Percentiles rank a stretch among this genome's conserved stretches.
Evolutionary conservation across 768 basidiomycete species (phyloP).

Genomic region (Boletus speciosus): DNA sequence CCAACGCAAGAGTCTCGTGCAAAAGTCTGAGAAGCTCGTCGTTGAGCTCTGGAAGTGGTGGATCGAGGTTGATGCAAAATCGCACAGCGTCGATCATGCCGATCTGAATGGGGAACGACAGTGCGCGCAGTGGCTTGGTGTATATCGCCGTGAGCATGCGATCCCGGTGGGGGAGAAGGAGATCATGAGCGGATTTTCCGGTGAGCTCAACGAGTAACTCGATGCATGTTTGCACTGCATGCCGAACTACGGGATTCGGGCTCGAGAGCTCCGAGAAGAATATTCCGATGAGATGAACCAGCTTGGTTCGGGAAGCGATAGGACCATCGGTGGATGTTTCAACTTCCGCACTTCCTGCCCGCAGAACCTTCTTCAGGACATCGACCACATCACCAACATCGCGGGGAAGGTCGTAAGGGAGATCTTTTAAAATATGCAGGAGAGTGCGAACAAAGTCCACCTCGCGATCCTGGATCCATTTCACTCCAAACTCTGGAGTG

Average conservation of each 20-base stretch:
- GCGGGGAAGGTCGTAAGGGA: slow-evolving; percentile 83
- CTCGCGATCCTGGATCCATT: slow-evolving; percentile 84
- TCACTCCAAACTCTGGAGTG: slow-evolving; percentile 65
- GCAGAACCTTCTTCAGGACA: slow-evolving; percentile 66
- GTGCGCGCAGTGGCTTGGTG: slow-evolving; percentile 92
- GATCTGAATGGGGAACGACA: slow-evolving; percentile 93
- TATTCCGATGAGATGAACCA: slow-evolving; percentile 71
- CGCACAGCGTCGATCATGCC: slow-evolving; percentile 97
- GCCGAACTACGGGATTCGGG: slow-evolving; percentile 79
- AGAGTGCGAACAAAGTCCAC: slow-evolving; percentile 87
- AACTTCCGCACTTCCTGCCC: slow-evolving; percentile 52
- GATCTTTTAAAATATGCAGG: slow-evolving; percentile 89
- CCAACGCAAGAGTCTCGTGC: slow-evolving; percentile 90
- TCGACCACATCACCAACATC: slow-evolving; percentile 76
- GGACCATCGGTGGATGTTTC: slow-evolving; percentile 45
- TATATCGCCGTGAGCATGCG: slow-evolving; percentile 87
- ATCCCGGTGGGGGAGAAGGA: slow-evolving; percentile 83
- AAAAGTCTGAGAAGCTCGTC: slow-evolving; percentile 89
- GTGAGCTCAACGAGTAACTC: slow-evolving; percentile 72
- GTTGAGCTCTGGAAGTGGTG: slow-evolving; percentile 86
- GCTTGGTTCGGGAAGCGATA: slow-evolving; percentile 45
- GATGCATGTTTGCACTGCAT: slow-evolving; percentile 79
- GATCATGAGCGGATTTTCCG: slow-evolving; percentile 65
- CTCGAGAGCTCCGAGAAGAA: slow-evolving; percentile 88
- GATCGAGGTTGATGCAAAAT: slow-evolving; percentile 85